A percentile compares a stretch with the other conserved stretches of the same genome.
Evolutionary conservation across 2,329 filamentous ascomycete species (phyloP).

Genomic region (Pezicula carpinea): DNA sequence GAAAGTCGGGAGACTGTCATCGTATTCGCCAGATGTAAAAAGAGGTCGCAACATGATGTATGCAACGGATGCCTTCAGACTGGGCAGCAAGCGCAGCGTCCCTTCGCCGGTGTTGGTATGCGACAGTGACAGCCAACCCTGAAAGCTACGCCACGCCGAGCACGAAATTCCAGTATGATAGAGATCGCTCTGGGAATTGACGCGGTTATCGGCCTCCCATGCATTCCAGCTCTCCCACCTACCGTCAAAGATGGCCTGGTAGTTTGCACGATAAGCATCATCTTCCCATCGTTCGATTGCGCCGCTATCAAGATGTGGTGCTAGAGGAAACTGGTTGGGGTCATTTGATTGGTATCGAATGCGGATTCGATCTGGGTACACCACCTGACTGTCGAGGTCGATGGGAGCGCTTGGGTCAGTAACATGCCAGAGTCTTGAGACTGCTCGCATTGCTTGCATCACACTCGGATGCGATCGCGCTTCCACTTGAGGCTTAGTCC

Average conservation of each 20-base stretch:
- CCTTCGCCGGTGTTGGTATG: slow-evolving; percentile 66
- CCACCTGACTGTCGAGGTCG: slow-evolving; percentile 29
- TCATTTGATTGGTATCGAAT: slow-evolving; percentile 55
- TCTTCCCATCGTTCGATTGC: slow-evolving; percentile 69
- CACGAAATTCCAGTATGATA: slow-evolving; percentile 77
- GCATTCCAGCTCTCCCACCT: slow-evolving; percentile 72
- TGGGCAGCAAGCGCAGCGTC: slow-evolving; percentile 72
- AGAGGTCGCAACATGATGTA: slow-evolving; percentile 79
- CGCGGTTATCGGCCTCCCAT: slow-evolving; percentile 67
- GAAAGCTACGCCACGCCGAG: slow-evolving; percentile 56
- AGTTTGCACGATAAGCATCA: slow-evolving; percentile 64
- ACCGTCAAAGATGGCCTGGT: slow-evolving; percentile 66
- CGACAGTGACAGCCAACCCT: slow-evolving; percentile 69
- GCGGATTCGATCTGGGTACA: slow-evolving; percentile 33
- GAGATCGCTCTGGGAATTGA: slow-evolving; percentile 63
- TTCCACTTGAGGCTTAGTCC: slow-evolving; percentile 61
- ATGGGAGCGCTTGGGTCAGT: slow-evolving; percentile 36
- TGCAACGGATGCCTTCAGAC: slow-evolving; percentile 66
- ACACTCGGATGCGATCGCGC: slow-evolving; percentile 60
- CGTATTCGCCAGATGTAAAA: slow-evolving; percentile 52
- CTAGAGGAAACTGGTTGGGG: slow-evolving; percentile 59
- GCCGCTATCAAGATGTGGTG: slow-evolving; percentile 67
- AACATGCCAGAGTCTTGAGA: slow-evolving; percentile 45
- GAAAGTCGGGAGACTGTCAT: slow-evolving; percentile 50
- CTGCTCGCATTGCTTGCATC: slow-evolving; percentile 50